Percentiles rank a stretch among this genome's conserved stretches.
Conservation (phyloP, 768 basidiomycete species). For the Lactarius akahatsu region DNA sequence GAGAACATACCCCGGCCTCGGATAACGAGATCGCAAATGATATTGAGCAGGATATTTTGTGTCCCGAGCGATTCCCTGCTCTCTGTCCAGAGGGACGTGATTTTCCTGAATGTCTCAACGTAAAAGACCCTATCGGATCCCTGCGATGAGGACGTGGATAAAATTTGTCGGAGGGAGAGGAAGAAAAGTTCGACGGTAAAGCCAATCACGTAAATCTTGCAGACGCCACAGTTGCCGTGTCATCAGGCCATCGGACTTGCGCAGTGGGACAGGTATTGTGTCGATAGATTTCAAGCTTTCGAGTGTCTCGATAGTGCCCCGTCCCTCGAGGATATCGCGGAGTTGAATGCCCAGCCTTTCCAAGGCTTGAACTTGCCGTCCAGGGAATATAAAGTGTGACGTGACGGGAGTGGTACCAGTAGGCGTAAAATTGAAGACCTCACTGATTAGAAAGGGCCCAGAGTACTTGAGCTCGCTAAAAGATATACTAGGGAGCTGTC, state of each 20-base stretch:
- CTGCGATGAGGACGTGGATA: neutral
- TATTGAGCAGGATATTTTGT: constrained; percentile 5
- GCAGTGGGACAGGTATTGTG: neutral
- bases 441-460: too few species aligned
- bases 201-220: constrained; percentile 11
- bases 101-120: neutral
- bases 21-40: constrained; percentile 16
- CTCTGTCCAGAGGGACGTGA: neutral
- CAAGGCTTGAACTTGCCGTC: neutral
- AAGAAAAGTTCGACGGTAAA: constrained; percentile 17
- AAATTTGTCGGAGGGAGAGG: constrained; percentile 8
- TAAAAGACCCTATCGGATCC: neutral
- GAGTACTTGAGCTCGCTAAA: too few species aligned
- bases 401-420: too few species aligned
- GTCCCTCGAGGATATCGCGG: neutral
- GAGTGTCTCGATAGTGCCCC: neutral
- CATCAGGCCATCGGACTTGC: neutral
- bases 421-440: too few species aligned
- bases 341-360: neutral
- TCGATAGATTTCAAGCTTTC: neutral
- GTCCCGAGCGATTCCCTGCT: neutral
- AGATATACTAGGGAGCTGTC: constrained; percentile 6
- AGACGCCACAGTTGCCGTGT: constrained; percentile 16
- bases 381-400: too few species aligned
- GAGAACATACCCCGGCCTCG: constrained; percentile 7